These are phyloP conservation scores for Aciculosporium take DNA, from an alignment of 2,329 filamentous ascomycete genomes.

Conservation along the genomic window DNA sequence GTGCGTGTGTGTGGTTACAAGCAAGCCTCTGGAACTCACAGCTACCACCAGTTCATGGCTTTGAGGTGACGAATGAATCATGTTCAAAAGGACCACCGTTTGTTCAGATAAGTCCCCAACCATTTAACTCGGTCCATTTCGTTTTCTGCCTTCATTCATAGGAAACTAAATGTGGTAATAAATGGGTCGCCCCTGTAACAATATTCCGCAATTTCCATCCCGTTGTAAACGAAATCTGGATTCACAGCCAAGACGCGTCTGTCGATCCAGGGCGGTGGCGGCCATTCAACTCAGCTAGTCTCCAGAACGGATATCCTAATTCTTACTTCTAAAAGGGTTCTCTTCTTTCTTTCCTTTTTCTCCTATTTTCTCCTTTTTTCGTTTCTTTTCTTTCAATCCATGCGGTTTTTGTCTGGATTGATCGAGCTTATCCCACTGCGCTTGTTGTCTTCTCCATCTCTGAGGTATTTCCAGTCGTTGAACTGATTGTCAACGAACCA, in stretches of 20 bases:
- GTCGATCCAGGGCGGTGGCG: background rate
- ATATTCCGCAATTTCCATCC: background rate
- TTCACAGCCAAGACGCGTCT: constrained; percentile 1
- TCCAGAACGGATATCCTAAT: background rate
- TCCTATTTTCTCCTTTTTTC: background rate
- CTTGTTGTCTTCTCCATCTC: background rate
- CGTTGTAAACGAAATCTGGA: constrained; percentile 1
- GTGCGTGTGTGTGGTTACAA: constrained; percentile 4
- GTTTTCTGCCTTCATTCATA: background rate
- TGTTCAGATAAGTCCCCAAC: background rate
- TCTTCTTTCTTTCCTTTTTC: background rate
- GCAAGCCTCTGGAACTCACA: background rate
- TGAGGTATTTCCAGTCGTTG: background rate
- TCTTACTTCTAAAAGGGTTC: background rate
- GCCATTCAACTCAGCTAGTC: background rate
- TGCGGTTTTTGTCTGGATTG: background rate
- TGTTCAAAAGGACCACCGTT: background rate
- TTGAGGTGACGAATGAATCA: background rate
- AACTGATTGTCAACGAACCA: background rate
- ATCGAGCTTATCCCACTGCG: background rate
- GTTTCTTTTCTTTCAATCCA: background rate
- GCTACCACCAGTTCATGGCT: background rate
- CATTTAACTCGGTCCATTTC: background rate
- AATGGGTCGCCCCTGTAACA: constrained; percentile 1
- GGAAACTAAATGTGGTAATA: background rate